Base-by-base conservation (phyloP, 192 early-diverging fungal genomes). In the Coemansia sp. region DNA sequence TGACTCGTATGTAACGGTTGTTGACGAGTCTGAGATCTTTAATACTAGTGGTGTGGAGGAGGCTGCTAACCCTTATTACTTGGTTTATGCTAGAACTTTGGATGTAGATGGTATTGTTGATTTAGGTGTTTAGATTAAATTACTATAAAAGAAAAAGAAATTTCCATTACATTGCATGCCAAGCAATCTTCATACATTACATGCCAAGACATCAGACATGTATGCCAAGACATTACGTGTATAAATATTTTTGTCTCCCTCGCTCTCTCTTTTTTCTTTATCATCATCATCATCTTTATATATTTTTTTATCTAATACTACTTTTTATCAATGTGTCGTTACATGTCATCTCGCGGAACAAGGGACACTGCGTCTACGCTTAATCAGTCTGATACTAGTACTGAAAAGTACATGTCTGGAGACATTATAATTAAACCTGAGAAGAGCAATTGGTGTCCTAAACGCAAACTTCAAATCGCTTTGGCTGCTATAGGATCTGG, bases 1-100 rank as follows among this genome's bases (percentile, higher is more conserved):
- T 63, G 92, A 94, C 69, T 88, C 90, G 9, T 10, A 76, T n/a
- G 89, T 94, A 0, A 80, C 86, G 0, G 87, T 87, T 68, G 87
- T 88, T 12, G 70, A 74, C 39, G 83, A 87, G 13, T 31, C 52
- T 6, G 90, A 90, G 31, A 85, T 92, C 0, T 88, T 90, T 64
- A 72, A 80, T 0, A 87, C 88, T 16, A 86, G 72, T 15, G 84
- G 84, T 0, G 84, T 81, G 27, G 60, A 77, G 6, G 72, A 72
- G 18, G 12, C 50, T 10, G 88, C 90, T 9, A 94, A 91, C 18
- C 89, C 89, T 0, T 92, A 92, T 63, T 90, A 88, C 66, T 78
- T 92, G 53, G 89, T 94, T 3, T 94, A 90, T 80, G 89, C 90
- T 4, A 80, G 86, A 11, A 31, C 70, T 3, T 6, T 11, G 5